Conservation (phyloP, 768 basidiomycete genomes). For the Mycena albidolilacea region DNA sequence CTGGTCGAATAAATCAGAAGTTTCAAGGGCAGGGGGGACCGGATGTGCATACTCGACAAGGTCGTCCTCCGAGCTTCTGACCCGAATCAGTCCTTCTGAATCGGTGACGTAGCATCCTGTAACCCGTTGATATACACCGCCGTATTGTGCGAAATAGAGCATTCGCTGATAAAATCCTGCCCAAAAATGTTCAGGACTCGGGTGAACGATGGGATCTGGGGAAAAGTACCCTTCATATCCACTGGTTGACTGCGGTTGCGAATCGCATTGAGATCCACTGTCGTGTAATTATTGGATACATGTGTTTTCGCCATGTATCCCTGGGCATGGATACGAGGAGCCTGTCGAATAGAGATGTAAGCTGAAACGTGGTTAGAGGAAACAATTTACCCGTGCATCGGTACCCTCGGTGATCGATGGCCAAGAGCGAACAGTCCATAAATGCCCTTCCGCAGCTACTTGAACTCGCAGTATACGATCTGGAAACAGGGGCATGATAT, state of each 20-base stretch:
- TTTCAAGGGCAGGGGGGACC: neutral
- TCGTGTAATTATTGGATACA: neutral
- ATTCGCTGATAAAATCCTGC: neutral
- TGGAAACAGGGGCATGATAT: no score
- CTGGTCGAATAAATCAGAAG: neutral
- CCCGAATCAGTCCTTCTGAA: neutral
- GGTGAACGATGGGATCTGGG: no score
- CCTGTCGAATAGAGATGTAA: no score
- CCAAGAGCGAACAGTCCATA: no score
- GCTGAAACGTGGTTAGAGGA: no score
- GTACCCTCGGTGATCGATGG: no score
- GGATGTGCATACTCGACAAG: neutral
- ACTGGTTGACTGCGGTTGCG: no score
- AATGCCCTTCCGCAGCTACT: no score
- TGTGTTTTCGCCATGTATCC: neutral
- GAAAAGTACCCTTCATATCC: neutral
- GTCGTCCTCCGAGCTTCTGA: neutral
- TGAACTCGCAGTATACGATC: no score
- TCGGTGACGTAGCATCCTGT: no score
- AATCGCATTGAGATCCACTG: neutral
- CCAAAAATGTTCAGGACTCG: neutral
- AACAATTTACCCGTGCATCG: no score
- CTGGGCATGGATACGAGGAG: neutral
- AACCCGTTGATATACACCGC: neutral
- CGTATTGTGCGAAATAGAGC: neutral